Base-by-base conservation (phyloP, 495 filamentous ascomycete species). In the Penicillium antarcticum region DNA sequence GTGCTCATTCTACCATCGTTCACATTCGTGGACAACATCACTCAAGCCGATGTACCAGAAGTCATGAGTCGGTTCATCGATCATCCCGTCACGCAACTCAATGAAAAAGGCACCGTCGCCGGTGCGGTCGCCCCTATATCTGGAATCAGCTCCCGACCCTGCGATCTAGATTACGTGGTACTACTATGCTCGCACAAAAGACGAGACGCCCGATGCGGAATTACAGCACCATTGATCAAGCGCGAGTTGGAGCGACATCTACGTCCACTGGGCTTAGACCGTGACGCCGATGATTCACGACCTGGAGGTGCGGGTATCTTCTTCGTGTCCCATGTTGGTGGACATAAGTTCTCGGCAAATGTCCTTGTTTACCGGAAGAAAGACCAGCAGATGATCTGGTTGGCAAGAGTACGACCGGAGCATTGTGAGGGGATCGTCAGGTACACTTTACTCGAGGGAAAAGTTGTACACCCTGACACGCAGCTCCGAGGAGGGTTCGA, bases 401-500 rank as follows among this genome's bases (percentile, higher is more conserved):
- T 98, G 13, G 94, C 91, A 14, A 78, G 92, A 23, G 83, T 97
- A 0, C 68, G 77, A 55, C 92, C 94, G 3, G 89, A 94, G 74
- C 89, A 98, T 66, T 96, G 94, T 45, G 92, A 96, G 75, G 91
- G 90, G 10, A 82, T 98, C 53, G 86, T 98, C 14, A 84, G 86
- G 60, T 94, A 87, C 60, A 97, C 94, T 0, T 76, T 98, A 0
- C 58, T 96, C 55, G 83, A 96, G 72, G 94, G 94, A 1, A 97
- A 95, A 73, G 87, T 97, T 16, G 85, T 97, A 32, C 90, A 97
- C 74, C 87, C 89, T 1, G 85, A 87, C 56, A 75, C 79, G 26
- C 91, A 95, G 79, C 58, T 98, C 51, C 71, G 92, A 33, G 94
- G 91, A 10, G 94, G 94, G 4, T 98, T 97, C 72, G 91, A 98